Percentiles rank a stretch among this genome's conserved stretches.
phyloP scores from a whole-genome alignment of 2,329 filamentous ascomycete species.

The Alternaria novae-zelandiae region DNA sequence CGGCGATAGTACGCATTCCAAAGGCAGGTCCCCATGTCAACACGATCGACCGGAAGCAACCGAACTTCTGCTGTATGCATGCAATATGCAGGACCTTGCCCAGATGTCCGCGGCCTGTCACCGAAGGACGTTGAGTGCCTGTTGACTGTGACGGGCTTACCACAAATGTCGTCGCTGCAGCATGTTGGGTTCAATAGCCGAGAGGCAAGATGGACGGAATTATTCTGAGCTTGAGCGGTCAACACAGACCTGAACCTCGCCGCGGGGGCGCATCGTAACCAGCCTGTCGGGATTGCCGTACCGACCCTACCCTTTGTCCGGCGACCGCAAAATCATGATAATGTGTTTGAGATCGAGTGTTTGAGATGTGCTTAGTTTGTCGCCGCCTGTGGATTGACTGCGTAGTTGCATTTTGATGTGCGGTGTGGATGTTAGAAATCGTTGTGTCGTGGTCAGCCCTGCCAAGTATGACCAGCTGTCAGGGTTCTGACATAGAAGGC shows the following conservation, averaged over 20 bases:
- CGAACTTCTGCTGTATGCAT: slow-evolving; percentile 42
- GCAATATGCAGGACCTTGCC: slow-evolving; percentile 24
- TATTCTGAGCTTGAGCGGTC: slow-evolving; percentile 12
- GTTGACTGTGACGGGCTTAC: slow-evolving; percentile 28
- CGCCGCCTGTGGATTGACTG: slow-evolving; percentile 4
- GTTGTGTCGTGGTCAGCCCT: slow-evolving; percentile 18
- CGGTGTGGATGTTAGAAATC: not conserved
- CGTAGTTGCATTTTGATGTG: slow-evolving; percentile 3
- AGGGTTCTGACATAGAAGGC: slow-evolving; percentile 26
- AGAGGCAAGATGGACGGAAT: slow-evolving; percentile 15
- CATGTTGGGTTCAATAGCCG: slow-evolving; percentile 13
- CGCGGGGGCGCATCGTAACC: slow-evolving; percentile 13
- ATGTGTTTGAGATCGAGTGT: slow-evolving; percentile 4
- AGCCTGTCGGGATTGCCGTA: slow-evolving; percentile 13
- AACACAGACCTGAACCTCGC: slow-evolving; percentile 15
- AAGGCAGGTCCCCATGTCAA: slow-evolving; percentile 19
- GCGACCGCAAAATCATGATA: not conserved
- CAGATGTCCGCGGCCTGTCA: slow-evolving; percentile 22
- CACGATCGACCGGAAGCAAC: slow-evolving; percentile 44
- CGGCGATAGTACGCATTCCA: slow-evolving; percentile 38
- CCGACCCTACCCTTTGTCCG: slow-evolving; percentile 8
- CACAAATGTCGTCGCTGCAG: slow-evolving; percentile 12
- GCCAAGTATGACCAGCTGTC: slow-evolving; percentile 21
- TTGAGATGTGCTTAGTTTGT: slow-evolving; percentile 4
- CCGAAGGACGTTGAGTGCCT: slow-evolving; percentile 13